A percentile compares a stretch with the other conserved stretches of the same genome.
Conservation (phyloP, 2,329 filamentous ascomycete genomes). For the Penicillium sp. region DNA sequence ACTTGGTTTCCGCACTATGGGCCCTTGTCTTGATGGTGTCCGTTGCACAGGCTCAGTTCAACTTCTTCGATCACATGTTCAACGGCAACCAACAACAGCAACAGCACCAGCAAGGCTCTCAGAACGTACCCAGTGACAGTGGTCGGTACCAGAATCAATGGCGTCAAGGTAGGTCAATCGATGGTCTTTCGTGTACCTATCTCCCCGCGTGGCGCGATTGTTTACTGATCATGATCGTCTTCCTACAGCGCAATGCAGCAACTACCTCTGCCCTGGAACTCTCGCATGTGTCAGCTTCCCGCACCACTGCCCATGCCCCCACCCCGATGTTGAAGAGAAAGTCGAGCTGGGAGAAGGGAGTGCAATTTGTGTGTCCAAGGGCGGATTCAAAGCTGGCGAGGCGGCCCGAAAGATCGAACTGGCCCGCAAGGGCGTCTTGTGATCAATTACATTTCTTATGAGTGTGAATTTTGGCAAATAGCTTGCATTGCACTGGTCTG, state of each 20-base stretch:
- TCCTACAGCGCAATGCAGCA: conserved; percentile 72
- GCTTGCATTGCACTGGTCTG: background rate
- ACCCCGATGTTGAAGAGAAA: conserved; percentile 73
- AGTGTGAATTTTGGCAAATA: background rate
- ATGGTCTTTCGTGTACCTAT: too few relatives aligned
- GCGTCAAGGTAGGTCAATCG: conserved; percentile 55
- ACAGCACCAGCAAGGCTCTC: conserved; percentile 57
- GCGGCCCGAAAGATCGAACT: conserved; percentile 49
- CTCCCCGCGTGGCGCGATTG: background rate
- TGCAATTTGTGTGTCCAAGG: conserved; percentile 48
- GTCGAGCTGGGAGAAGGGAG: conserved; percentile 58
- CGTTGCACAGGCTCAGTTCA: conserved; percentile 73
- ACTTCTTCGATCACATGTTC: conserved; percentile 99
- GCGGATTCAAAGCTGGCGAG: conserved; percentile 48
- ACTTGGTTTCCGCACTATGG: conserved; percentile 29
- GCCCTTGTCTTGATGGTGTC: conserved; percentile 59
- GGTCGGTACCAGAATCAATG: conserved; percentile 73
- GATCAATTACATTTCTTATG: conserved; percentile 16
- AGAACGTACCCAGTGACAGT: conserved; percentile 81
- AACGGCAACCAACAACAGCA: conserved; percentile 59
- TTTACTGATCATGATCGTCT: conserved; percentile 1
- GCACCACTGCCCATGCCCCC: conserved; percentile 93
- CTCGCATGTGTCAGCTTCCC: conserved; percentile 94
- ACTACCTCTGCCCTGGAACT: conserved; percentile 92
- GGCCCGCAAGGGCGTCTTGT: conserved; percentile 50